Base-by-base conservation (phyloP, 73 alveolate species). In the Symbiodinium natans region DNA sequence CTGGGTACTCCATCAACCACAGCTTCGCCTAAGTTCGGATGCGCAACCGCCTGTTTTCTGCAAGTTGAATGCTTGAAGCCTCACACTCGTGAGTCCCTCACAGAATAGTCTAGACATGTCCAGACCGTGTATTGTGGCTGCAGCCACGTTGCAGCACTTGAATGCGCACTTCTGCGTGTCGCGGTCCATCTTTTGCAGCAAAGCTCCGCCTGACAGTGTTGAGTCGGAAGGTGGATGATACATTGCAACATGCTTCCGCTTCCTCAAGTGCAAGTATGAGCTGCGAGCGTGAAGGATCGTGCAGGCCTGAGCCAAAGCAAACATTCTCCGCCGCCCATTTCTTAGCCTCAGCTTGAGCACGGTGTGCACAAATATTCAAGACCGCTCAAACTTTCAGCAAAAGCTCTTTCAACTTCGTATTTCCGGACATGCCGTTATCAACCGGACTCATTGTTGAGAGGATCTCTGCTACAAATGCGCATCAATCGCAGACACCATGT, bases 141-240 rank as follows among this genome's bases (percentile, higher is more conserved):
- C 92, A 17, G 92, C 33, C 92, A 25, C 27, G 92, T 27, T 33
- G 41, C 93, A 85, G 36, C 95, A 88, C 73, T 88, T 88, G 85
- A 88, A 88, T 68, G 95, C 95, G 34, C 95, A 88, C 40, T 88
- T 88, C 86, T 59, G 85, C 2, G 95, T 88, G 74, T 88, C 95
- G 33, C 95, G 95, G 95, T 88, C 95, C 83, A 88, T 23, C 95
- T 68, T 88, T 71, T 88, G 95, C 95, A 88, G 59, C 71, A 88
- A 36, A 3, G 95, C 95, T 5, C 95, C 95, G 8, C 95, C 95
- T 85, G 54, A 41, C 15, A 15, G 27, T 40, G 36, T 46, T 13
- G 63, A 17, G 17, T 48, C 8, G 63, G 17, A 48, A 48, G 23
- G 63, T 48, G 63, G 63, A 10, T 48, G 63, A 17, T 48, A 48